Evolutionary conservation across 2,329 filamentous ascomycete species (phyloP).

Genomic region (Stromatinia cepivora): DNA sequence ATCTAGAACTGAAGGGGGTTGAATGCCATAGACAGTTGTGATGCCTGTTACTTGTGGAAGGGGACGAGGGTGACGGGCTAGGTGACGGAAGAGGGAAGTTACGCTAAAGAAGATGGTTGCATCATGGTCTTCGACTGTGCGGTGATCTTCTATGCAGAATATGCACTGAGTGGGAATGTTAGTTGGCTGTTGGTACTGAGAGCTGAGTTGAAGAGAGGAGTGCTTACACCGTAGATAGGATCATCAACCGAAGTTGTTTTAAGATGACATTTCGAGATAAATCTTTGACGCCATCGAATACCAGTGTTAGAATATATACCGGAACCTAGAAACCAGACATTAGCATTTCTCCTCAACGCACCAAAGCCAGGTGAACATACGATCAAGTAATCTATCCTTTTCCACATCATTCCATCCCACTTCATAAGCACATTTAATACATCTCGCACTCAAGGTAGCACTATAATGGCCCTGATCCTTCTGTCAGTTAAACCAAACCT

Average conservation of each 20-base stretch:
- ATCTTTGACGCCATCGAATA: conserved; percentile 38
- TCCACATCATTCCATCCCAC: conserved; percentile 38
- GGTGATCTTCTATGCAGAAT: conserved; percentile 39
- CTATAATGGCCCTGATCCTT: conserved; percentile 37
- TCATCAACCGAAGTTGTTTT: conserved; percentile 35
- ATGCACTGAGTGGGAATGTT: conserved; percentile 32
- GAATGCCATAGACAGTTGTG: conserved; percentile 35
- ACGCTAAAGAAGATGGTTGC: conserved; percentile 41
- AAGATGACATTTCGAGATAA: conserved; percentile 40
- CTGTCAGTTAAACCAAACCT: conserved; percentile 25
- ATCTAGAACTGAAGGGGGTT: conserved; percentile 33
- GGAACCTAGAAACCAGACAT: conserved; percentile 26
- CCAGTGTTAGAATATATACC: conserved; percentile 39
- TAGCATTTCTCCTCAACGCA: background rate
- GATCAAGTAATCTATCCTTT: conserved; percentile 36
- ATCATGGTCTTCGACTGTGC: conserved; percentile 40
- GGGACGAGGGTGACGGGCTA: conserved; percentile 38
- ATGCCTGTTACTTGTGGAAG: conserved; percentile 37
- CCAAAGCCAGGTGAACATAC: conserved; percentile 24
- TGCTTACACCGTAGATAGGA: conserved; percentile 39
- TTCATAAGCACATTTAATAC: conserved; percentile 40
- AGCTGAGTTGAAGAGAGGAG: background rate
- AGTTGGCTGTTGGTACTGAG: background rate
- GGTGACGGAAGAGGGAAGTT: conserved; percentile 36
- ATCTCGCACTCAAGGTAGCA: conserved; percentile 36